These are phyloP conservation scores for Tubosaeta brunneosetosa DNA, from an alignment of 768 basidiomycete genomes.

Conservation along the genomic window DNA sequence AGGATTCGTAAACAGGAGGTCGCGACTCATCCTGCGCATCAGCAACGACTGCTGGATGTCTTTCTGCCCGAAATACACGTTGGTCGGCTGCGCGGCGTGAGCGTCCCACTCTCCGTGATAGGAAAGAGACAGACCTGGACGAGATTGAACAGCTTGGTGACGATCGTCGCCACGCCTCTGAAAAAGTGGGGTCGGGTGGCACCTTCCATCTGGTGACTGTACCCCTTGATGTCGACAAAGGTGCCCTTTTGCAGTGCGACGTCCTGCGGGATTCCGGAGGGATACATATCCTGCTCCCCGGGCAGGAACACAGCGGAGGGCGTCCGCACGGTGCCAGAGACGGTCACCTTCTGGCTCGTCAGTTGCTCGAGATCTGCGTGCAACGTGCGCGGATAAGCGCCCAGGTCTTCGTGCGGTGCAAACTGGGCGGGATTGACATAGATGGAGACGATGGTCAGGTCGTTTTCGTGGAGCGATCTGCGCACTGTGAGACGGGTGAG, in stretches of 20 bases:
- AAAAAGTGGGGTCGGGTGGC: conserved; percentile 85
- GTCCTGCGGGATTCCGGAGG: conserved; percentile 82
- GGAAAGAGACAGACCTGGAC: conserved; percentile 55
- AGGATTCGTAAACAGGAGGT: conserved; percentile 80
- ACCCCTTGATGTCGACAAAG: conserved; percentile 90
- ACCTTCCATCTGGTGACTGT: conserved; percentile 92
- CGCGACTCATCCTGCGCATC: conserved; percentile 69
- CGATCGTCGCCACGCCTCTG: conserved; percentile 91
- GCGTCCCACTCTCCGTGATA: neutral
- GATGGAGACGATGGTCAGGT: conserved; percentile 87
- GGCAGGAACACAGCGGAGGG: conserved; percentile 79
- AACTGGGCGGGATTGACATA: conserved; percentile 99
- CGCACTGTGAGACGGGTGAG: conserved; percentile 49
- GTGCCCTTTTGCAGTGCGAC: conserved; percentile 74
- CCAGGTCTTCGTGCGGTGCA: conserved; percentile 90
- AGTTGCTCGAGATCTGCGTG: conserved; percentile 67
- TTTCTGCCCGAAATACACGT: conserved; percentile 95
- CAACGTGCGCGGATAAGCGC: conserved; percentile 86
- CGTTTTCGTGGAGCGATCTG: conserved; percentile 70
- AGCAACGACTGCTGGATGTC: conserved; percentile 96
- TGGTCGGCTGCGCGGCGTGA: conserved; percentile 54
- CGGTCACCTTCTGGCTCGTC: conserved; percentile 30
- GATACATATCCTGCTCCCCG: conserved; percentile 81
- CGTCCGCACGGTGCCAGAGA: conserved; percentile 34
- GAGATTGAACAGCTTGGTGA: conserved; percentile 91